Evolutionary conservation across 2,329 filamentous ascomycete genomes (phyloP), one percentile per base, ranked within the genome.

Genomic region (Aspergillus sergii): DNA sequence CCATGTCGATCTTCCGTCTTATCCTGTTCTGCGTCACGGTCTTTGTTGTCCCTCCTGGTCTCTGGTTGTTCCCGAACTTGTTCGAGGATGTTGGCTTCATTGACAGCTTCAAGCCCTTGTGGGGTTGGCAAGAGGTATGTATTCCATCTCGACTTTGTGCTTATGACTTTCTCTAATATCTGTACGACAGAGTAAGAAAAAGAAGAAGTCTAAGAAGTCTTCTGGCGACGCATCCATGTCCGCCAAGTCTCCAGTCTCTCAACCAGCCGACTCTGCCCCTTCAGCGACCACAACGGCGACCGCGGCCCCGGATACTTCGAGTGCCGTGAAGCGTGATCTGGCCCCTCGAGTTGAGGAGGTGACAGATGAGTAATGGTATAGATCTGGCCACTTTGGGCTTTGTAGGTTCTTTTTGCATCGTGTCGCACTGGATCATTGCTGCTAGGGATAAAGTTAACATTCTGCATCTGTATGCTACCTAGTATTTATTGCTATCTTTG

Each of bases 51-150:
- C 83, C 94, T 4, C 95, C 95, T 3, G 95, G 95, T 72, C 84
- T 99, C n/a, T 99, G 95, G 95, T 85, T 99, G 51, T 99, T 94
- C 81, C 95, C 95, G 56, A 99, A 99, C 76, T 82, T 99, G 23
- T 99, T 97, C 83, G 95, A 99, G 78, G 95, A 99, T 76, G 95
- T 99, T 32, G 96, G 94, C 9, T 98, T 99, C 82, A 91, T 99
- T 79, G 95, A 99, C 77, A 96, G 92, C 73, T 99, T 99, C 86
- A 90, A 90, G 75, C 95, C 95, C 23, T 81, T 97, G 7, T 99
- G 95, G 94, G 95, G 93, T 64, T 99, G 95, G 95, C 95, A 99
- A 78, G 94, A 97, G 87, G 93, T 96, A 76, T 79, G 86, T 50
- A 8, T 60, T 32, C 34, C 10, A 16, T 32, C 9, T 19, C 10